phyloP scores from a whole-genome alignment of 2,329 filamentous ascomycete genomes.

The Fusarium phyllophilum region DNA sequence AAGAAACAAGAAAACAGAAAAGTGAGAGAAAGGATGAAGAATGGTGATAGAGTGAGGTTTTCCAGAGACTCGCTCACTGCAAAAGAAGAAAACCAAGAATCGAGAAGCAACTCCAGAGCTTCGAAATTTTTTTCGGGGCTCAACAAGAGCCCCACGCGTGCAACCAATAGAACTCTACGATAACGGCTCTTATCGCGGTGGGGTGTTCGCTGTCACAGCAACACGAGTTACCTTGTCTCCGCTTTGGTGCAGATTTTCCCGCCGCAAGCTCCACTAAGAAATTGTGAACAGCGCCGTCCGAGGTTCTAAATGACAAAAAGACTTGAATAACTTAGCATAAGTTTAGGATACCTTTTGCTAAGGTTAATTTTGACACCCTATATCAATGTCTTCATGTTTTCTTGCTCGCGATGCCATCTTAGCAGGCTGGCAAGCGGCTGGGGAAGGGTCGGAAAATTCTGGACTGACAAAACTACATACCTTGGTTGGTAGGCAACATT shows the following conservation, averaged over 20 bases:
- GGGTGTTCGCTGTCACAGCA: conserved; percentile 49
- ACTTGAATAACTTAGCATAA: not conserved
- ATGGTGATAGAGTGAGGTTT: conserved; percentile 31
- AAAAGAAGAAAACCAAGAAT: conserved; percentile 38
- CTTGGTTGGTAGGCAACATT: not conserved
- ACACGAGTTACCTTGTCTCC: conserved; percentile 37
- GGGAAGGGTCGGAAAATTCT: not conserved
- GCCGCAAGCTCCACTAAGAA: conserved; percentile 23
- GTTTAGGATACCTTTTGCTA: not conserved
- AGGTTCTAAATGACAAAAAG: not conserved
- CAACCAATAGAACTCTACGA: conserved; percentile 43
- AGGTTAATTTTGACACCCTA: not conserved
- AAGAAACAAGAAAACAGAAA: conserved; percentile 12
- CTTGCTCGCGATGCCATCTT: not conserved
- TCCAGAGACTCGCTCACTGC: conserved; percentile 30
- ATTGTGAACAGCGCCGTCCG: not conserved
- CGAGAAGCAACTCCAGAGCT: conserved; percentile 39
- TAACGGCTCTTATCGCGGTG: conserved; percentile 47
- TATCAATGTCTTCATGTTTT: not conserved
- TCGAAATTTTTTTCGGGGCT: conserved; percentile 50
- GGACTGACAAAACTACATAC: not conserved
- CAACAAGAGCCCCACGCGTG: conserved; percentile 28
- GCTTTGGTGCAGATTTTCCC: conserved; percentile 40
- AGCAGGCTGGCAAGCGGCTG: not conserved
- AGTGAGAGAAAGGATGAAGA: conserved; percentile 18